Conservation (phyloP, 192 early-diverging fungal species). For the Neocallimastix lanati region DNA sequence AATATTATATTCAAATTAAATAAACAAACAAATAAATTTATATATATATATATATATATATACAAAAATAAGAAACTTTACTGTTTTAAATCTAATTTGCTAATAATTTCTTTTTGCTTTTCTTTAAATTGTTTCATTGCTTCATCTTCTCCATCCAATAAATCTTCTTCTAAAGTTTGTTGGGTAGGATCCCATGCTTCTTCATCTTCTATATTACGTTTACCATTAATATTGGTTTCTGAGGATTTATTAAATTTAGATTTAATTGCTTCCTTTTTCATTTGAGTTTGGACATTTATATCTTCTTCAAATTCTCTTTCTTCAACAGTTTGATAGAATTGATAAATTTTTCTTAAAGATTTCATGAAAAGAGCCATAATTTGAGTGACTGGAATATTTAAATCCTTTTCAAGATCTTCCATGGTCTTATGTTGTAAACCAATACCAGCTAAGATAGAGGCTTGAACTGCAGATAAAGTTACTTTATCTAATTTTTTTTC, state of each 20-base stretch:
- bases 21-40: too few species aligned
- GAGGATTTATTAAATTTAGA: slow-evolving; percentile 1
- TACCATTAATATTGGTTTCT: slow-evolving; percentile 7
- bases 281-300: slow-evolving; percentile 10
- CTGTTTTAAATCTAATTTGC: slow-evolving; percentile 52
- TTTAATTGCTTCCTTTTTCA: neutral
- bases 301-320: slow-evolving; percentile 21
- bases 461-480: slow-evolving; percentile 68
- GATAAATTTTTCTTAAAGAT: slow-evolving; percentile 66
- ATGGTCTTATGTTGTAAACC: slow-evolving; percentile 87
- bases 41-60: too few species aligned
- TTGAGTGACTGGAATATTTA: slow-evolving; percentile 63
- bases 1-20: too few species aligned
- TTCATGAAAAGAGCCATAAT: slow-evolving; percentile 89
- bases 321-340: slow-evolving; percentile 44
- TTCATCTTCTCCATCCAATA: slow-evolving; percentile 64
- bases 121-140: slow-evolving; percentile 38
- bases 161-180: slow-evolving; percentile 62
- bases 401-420: slow-evolving; percentile 71
- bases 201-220: slow-evolving; percentile 42
- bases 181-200: slow-evolving; percentile 69
- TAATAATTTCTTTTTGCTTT: slow-evolving; percentile 65
- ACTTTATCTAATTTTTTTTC: slow-evolving; percentile 10
- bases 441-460: slow-evolving; percentile 65
- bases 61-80: slow-evolving; percentile 13